Evolutionary conservation across 139 green algal genomes (phyloP).

Genomic region (Chlamydomonas sp.): DNA sequence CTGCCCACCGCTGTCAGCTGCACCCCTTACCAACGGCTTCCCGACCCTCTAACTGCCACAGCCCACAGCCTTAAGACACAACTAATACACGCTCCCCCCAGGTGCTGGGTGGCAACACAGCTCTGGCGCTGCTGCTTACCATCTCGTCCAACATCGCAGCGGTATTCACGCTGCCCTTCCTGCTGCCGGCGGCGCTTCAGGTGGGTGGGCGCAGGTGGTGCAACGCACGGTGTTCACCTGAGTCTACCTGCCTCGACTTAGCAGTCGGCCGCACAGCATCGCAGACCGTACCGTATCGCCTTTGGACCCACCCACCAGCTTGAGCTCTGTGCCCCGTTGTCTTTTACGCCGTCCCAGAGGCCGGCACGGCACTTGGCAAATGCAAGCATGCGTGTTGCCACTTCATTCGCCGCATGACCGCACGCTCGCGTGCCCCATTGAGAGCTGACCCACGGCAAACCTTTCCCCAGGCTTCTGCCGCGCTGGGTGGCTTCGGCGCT

Average conservation of each 20-base stretch:
- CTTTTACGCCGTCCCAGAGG: no score
- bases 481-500: conserved; percentile 7
- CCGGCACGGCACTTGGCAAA: no score
- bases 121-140: conserved; percentile 82
- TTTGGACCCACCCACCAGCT: no score
- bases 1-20: no score
- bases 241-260: not conserved
- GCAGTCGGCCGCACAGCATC: not conserved
- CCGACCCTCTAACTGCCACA: no score
- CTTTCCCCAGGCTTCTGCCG: not conserved
- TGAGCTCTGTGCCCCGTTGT: no score
- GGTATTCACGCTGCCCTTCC: conserved; percentile 76
- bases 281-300: no score
- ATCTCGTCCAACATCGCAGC: conserved; percentile 76
- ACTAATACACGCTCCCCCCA: conserved; percentile 1
- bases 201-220: not conserved
- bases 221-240: not conserved
- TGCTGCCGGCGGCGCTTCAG: conserved; percentile 49
- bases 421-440: no score
- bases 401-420: no score
- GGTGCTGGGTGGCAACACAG: conserved; percentile 70
- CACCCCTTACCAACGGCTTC: no score
- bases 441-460: no score
- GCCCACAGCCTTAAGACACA: not conserved
- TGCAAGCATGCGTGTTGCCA: no score